Evolutionary conservation across 805 yeast species (phyloP).

Genomic region (Jamesozyma lodderae): DNA sequence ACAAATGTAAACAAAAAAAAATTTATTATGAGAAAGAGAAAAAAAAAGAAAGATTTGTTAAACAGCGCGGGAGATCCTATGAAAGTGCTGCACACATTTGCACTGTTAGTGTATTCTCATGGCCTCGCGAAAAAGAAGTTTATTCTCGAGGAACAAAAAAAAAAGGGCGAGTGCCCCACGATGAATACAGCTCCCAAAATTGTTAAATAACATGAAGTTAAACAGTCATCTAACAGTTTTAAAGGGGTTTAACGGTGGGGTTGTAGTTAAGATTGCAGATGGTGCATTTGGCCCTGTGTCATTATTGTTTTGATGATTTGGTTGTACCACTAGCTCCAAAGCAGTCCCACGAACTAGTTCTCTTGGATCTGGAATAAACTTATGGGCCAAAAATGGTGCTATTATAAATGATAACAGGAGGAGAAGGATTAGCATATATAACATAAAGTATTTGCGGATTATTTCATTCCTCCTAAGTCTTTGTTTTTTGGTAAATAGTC

Average conservation of each 20-base stretch:
- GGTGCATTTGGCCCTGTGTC: slow-evolving; percentile 60
- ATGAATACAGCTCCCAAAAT: no score
- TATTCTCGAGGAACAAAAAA: no score
- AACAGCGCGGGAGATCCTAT: background rate
- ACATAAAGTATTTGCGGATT: slow-evolving; percentile 37
- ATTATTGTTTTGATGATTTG: slow-evolving; percentile 49
- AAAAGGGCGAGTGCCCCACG: no score
- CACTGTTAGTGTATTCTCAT: no score
- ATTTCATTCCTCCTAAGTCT: slow-evolving; percentile 34
- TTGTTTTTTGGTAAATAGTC: slow-evolving; percentile 34
- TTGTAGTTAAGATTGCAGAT: slow-evolving; percentile 32
- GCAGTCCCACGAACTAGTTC: slow-evolving; percentile 16
- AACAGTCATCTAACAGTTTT: no score
- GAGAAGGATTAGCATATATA: slow-evolving; percentile 37
- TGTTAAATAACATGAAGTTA: no score
- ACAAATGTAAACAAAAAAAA: background rate
- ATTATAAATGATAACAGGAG: slow-evolving; percentile 36
- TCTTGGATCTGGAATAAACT: slow-evolving; percentile 22
- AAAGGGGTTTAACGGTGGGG: slow-evolving; percentile 29
- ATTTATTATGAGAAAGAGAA: no score
- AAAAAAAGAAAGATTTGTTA: background rate
- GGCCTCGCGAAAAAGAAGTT: no score
- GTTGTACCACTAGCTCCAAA: slow-evolving; percentile 45
- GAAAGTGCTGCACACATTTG: no score
- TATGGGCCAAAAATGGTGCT: slow-evolving; percentile 39